These are phyloP conservation scores for Aurantiochytrium sp. DNA, from an alignment of 108 stramenopile genomes.

Conservation along the genomic window DNA sequence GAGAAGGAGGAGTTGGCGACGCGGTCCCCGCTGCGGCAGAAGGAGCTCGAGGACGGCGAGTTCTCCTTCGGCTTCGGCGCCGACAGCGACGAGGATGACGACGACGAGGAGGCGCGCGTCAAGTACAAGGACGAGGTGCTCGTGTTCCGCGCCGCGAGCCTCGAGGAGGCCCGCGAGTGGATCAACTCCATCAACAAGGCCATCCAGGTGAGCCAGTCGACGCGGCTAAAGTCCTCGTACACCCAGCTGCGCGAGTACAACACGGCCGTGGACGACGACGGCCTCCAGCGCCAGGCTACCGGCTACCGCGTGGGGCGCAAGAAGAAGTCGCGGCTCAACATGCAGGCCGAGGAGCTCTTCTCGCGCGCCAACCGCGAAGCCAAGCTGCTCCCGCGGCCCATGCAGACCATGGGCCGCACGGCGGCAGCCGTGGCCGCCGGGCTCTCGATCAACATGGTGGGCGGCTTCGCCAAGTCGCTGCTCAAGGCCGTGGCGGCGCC, in stretches of 20 bases:
- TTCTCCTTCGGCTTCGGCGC: neutral
- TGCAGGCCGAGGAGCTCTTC: neutral
- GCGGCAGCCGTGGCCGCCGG: neutral
- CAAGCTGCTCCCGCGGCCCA: neutral
- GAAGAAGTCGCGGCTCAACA: neutral
- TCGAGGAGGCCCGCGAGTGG: neutral
- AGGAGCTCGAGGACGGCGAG: neutral
- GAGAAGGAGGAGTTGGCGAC: neutral
- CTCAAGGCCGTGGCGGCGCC: neutral
- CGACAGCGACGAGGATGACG: neutral
- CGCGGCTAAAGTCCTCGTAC: neutral
- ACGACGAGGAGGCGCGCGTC: neutral
- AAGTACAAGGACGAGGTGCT: neutral
- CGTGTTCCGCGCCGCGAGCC: neutral
- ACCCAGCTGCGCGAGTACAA: conserved; percentile 8
- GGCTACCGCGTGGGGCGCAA: neutral
- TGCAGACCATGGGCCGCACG: neutral
- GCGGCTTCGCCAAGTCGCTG: neutral
- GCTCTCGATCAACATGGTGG: conserved; percentile 7
- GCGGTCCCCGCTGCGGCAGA: neutral
- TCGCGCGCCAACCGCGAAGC: neutral
- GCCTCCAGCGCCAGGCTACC: neutral
- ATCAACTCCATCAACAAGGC: conserved; percentile 8
- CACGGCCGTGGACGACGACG: neutral
- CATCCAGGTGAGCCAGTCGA: conserved; percentile 11